Conservation (phyloP, 108 stramenopile species). For the Pseudonitzschia multistriata region DNA sequence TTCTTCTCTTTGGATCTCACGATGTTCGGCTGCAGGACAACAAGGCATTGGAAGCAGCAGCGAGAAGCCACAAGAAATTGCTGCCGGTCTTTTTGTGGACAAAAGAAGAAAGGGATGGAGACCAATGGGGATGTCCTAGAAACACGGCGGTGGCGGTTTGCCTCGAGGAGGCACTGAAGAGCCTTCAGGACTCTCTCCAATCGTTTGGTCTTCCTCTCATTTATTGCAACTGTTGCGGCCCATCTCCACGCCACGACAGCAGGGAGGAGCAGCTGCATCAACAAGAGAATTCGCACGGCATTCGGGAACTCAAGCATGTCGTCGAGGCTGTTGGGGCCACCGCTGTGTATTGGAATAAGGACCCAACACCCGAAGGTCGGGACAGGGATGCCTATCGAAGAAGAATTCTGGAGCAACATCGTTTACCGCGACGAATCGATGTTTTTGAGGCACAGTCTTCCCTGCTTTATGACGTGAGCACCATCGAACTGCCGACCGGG, state of each 20-base stretch:
- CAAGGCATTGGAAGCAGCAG: constrained; percentile 27
- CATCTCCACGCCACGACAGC: not conserved
- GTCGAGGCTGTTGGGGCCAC: constrained; percentile 12
- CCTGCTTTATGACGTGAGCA: constrained; percentile 35
- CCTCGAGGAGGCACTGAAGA: constrained; percentile 34
- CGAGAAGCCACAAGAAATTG: constrained; percentile 13
- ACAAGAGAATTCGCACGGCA: constrained; percentile 7
- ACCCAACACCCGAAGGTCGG: constrained; percentile 30
- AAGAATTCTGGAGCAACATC: not conserved
- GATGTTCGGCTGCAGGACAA: constrained; percentile 48
- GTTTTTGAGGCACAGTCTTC: constrained; percentile 24
- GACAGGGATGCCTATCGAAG: not conserved
- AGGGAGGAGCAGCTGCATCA: not conserved
- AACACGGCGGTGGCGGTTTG: constrained; percentile 28
- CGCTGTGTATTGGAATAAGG: constrained; percentile 41
- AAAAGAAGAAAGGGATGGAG: constrained; percentile 16
- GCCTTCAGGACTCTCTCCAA: constrained; percentile 20
- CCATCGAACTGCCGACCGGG: constrained; percentile 23
- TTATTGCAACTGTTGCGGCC: not conserved
- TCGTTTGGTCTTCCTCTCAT: constrained; percentile 24
- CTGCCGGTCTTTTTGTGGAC: constrained; percentile 44
- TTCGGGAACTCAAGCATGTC: constrained; percentile 13
- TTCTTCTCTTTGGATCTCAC: constrained; percentile 38
- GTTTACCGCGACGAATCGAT: not conserved
- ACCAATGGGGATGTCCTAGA: constrained; percentile 23